Conservation (phyloP, 306 rosid species). For the peach (Prunus persica) region DNA sequence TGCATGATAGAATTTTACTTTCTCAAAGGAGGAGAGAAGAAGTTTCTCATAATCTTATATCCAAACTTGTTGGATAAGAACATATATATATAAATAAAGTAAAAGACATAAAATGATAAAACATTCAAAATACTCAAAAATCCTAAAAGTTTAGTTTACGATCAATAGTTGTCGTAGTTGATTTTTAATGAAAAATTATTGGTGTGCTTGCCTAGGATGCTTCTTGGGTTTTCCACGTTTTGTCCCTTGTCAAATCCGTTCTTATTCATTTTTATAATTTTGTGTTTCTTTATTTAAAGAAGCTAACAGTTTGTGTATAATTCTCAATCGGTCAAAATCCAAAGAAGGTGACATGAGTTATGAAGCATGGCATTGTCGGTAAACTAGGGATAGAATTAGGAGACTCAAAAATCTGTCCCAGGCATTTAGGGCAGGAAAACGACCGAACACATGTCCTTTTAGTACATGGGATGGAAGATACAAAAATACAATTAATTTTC, state of each 20-base stretch:
- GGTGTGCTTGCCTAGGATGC: not conserved
- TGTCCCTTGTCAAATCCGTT: not conserved
- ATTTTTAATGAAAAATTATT: not conserved
- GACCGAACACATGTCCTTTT: not conserved
- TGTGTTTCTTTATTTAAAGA: too few relatives aligned
- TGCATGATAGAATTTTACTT: too few relatives aligned
- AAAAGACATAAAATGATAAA: too few relatives aligned
- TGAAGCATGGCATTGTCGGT: not conserved
- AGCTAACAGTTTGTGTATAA: not conserved
- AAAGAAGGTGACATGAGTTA: not conserved
- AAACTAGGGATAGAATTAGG: not conserved
- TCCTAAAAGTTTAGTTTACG: not conserved
- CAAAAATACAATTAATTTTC: not conserved
- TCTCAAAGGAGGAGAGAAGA: not conserved
- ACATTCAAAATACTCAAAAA: accelerated
- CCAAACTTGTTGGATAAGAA: too few relatives aligned
- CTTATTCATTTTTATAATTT: too few relatives aligned
- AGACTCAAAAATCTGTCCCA: not conserved
- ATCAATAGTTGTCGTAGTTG: not conserved
- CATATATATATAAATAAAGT: too few relatives aligned
- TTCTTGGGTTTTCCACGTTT: not conserved
- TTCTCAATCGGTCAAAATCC: not conserved
- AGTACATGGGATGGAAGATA: too few relatives aligned
- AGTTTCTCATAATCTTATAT: too few relatives aligned
- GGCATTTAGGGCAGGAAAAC: not conserved